A percentile compares a stretch with the other conserved stretches of the same genome.
Evolutionary conservation across 371 early-diverging fungal species (phyloP).

Genomic region (Mucor irregularis): DNA sequence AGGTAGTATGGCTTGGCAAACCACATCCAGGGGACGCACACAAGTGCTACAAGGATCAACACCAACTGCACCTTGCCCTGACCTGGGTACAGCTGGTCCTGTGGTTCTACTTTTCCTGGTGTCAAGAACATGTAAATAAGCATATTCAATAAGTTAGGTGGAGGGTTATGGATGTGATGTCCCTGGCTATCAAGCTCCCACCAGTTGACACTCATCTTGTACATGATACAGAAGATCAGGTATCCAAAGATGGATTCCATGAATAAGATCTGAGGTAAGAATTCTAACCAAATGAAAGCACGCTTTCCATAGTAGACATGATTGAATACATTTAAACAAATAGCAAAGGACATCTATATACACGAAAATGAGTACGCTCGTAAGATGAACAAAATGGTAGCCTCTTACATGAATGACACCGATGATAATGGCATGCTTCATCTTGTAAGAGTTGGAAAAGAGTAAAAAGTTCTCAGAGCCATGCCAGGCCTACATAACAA

Average conservation of each 20-base stretch:
- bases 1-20: slow-evolving; percentile 92
- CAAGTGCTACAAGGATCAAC: slow-evolving; percentile 82
- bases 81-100: slow-evolving; percentile 78
- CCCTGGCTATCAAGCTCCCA: slow-evolving; percentile 68
- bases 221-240: slow-evolving; percentile 13
- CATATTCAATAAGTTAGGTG: slow-evolving; percentile 96
- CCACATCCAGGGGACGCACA: slow-evolving; percentile 98
- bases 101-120: slow-evolving; percentile 83
- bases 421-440: slow-evolving; percentile 98
- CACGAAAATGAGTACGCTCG: not conserved
- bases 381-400: not conserved
- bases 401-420: slow-evolving; percentile 94
- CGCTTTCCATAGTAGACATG: slow-evolving; percentile 83
- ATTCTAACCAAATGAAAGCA: slow-evolving; percentile 80
- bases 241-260: slow-evolving; percentile 82
- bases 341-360: slow-evolving; percentile 90
- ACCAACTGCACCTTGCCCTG: slow-evolving; percentile 86
- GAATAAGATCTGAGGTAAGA: slow-evolving; percentile 95
- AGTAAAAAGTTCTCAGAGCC: slow-evolving; percentile 87
- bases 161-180: slow-evolving; percentile 65
- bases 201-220: slow-evolving; percentile 87
- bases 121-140: slow-evolving; percentile 98
- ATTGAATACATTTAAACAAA: slow-evolving; percentile 89
- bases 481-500: slow-evolving; percentile 88
- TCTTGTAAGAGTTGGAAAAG: slow-evolving; percentile 99